These are phyloP conservation scores for Hypsizygus marmoreus DNA, from an alignment of 768 basidiomycete species.

Conservation along the genomic window DNA sequence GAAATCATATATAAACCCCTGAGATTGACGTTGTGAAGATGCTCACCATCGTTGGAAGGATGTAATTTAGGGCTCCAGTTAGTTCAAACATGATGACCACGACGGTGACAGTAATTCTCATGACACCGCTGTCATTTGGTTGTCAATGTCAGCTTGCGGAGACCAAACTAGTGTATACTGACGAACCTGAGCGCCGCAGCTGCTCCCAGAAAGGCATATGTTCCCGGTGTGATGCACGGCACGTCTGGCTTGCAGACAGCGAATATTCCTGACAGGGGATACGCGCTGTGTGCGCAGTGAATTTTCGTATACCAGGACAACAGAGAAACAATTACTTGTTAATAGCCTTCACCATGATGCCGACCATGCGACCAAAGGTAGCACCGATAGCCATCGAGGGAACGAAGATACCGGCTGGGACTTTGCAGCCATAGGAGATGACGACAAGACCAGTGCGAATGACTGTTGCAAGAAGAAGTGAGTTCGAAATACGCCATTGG, in stretches of 20 bases:
- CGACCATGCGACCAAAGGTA: conserved; percentile 95
- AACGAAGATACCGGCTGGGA: conserved; percentile 97
- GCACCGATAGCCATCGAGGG: conserved; percentile 99
- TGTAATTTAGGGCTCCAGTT: conserved; percentile 95
- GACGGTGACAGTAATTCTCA: conserved; percentile 95
- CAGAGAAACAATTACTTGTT: conserved; percentile 56
- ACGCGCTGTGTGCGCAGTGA: no score
- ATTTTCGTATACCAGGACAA: neutral
- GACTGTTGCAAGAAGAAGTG: conserved; percentile 87
- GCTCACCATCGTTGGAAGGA: conserved; percentile 93
- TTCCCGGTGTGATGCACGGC: conserved; percentile 97
- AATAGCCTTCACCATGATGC: conserved; percentile 93
- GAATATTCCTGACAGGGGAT: conserved; percentile 85
- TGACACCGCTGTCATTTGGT: conserved; percentile 71
- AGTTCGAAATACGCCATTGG: conserved; percentile 96
- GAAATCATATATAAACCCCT: conserved; percentile 14
- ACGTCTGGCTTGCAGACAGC: conserved; percentile 87
- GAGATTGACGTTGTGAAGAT: neutral
- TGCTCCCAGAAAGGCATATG: conserved; percentile 96
- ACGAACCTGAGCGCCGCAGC: conserved; percentile 88
- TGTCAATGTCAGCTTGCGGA: neutral
- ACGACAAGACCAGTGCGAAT: conserved; percentile 86
- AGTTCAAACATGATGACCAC: conserved; percentile 99
- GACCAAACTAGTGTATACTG: no score
- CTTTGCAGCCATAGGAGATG: conserved; percentile 93